Conservation (phyloP, 176 grass and related monocot species). For the Miscanthus lutarioriparius region DNA sequence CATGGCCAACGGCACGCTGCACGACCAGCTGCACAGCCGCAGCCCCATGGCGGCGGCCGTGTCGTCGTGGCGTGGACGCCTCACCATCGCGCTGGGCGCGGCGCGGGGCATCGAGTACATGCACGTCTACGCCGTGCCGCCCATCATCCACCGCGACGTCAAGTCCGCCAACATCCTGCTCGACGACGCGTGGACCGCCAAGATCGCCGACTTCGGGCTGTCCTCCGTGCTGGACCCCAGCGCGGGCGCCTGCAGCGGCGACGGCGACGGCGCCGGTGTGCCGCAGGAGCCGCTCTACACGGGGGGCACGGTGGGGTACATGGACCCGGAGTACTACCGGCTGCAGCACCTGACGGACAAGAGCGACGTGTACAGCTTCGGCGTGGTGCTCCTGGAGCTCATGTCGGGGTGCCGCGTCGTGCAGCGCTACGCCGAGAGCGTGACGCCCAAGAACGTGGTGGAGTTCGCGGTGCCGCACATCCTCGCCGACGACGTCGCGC, state of each 20-base stretch:
- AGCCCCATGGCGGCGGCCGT: conserved; percentile 41
- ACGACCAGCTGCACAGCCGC: conserved; percentile 80
- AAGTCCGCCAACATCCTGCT: conserved; percentile 93
- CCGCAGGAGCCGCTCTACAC: conserved; percentile 38
- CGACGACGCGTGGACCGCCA: conserved; percentile 78
- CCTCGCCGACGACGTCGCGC: conserved; percentile 57
- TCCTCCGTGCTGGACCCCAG: conserved; percentile 47
- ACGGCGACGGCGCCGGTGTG: background rate
- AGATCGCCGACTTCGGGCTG: conserved; percentile 87
- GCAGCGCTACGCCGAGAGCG: conserved; percentile 76
- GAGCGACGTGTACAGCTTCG: conserved; percentile 64
- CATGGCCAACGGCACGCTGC: conserved; percentile 82
- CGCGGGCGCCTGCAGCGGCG: conserved; percentile 11
- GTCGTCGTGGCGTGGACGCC: conserved; percentile 51
- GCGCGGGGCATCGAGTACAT: conserved; percentile 94
- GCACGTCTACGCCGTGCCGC: conserved; percentile 90
- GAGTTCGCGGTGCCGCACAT: conserved; percentile 84
- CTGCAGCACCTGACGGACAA: conserved; percentile 86
- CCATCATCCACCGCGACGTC: conserved; percentile 95
- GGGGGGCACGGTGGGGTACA: conserved; percentile 91
- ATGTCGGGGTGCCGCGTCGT: conserved; percentile 77
- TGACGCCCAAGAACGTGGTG: conserved; percentile 80
- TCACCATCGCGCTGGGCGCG: conserved; percentile 73
- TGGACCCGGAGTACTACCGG: conserved; percentile 95
- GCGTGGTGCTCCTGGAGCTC: conserved; percentile 58